phyloP scores from a whole-genome alignment of 1,284 basidiomycete genomes.

The Pseudozyma hubeiensis region DNA sequence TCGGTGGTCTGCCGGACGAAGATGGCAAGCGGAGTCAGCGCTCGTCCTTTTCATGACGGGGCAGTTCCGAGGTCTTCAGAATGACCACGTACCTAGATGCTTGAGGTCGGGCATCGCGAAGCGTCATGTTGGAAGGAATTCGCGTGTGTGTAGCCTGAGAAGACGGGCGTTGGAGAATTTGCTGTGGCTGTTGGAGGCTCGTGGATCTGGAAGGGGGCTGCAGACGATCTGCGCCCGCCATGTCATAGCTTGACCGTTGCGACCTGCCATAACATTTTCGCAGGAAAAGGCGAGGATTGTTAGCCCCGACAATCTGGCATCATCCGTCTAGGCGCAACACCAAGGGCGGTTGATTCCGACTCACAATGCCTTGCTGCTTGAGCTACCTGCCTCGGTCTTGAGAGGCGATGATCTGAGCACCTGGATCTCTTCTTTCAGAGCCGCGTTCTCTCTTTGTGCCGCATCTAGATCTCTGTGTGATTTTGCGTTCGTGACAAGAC shows the following conservation, averaged over 20 bases:
- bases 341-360: neutral
- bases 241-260: neutral
- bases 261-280: neutral
- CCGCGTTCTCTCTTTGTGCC: slow-evolving; percentile 14
- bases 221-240: neutral
- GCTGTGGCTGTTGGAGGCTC: neutral
- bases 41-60: too few species aligned
- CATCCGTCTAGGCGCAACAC: too few species aligned
- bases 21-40: neutral
- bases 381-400: neutral
- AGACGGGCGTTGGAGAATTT: neutral
- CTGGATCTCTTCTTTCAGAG: slow-evolving; percentile 18
- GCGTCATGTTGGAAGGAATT: neutral
- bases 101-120: neutral
- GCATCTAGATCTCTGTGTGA: slow-evolving; percentile 17
- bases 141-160: neutral
- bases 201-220: neutral
- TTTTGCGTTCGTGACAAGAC: neutral
- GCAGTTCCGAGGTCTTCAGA: neutral
- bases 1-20: neutral
- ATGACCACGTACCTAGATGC: neutral
- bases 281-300: neutral
- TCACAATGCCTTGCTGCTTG: neutral
- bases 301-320: too few species aligned
- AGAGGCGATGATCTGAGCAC: slow-evolving; percentile 3